Evolutionary conservation across 164 flowering plant genomes (phyloP), one percentile per base, ranked within the genome.

Genomic region (Chimonanthus praecox): DNA sequence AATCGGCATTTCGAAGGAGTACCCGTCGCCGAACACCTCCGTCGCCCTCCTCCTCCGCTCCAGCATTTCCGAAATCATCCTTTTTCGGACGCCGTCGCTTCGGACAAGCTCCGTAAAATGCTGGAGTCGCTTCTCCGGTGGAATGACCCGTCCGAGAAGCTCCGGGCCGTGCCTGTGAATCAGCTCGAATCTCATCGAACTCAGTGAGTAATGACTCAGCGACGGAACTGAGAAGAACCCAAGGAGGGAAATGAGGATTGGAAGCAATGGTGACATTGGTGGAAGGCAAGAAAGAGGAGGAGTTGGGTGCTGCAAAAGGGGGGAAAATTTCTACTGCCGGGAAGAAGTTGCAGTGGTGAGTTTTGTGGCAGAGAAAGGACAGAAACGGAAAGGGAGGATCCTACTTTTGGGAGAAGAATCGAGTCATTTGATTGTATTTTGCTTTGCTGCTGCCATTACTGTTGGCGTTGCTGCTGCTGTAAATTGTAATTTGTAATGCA

Each of bases 1-100:
- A 67, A 90, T 76, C 6, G 80, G 83, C 77, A 80, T 72, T 51
- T 18, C 47, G 10, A 71, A 66, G 58, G 68, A 47, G 67, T 73
- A 5, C 49, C 3, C 20, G 58, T 18, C 33, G 7, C 49, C 2
- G 48, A 67, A 5, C 20, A 7, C 47, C 69, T 33, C 46, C 6
- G 45, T 33, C 48, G 58, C 66, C 58, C 65, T 68, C 68, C 76
- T 20, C 33, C 69, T 21, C 15, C 11, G 66, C 9, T n/a, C n/a
- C 4, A 74, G 44, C 46, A 20, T 60, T 21, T 47, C 21, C 11
- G 76, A 58, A 15, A 67, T 54, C 71, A 18, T 43, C 43, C 50
- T 58, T 45, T 18, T 18, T 18, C 76, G 71, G 58, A 10, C 18
- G 15, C 0, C 15, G 71, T 74, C 76, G 15, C 47, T 74, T 3